Base-by-base conservation (phyloP, 352 stramenopile species). In the Elongisporangium senticosum region DNA sequence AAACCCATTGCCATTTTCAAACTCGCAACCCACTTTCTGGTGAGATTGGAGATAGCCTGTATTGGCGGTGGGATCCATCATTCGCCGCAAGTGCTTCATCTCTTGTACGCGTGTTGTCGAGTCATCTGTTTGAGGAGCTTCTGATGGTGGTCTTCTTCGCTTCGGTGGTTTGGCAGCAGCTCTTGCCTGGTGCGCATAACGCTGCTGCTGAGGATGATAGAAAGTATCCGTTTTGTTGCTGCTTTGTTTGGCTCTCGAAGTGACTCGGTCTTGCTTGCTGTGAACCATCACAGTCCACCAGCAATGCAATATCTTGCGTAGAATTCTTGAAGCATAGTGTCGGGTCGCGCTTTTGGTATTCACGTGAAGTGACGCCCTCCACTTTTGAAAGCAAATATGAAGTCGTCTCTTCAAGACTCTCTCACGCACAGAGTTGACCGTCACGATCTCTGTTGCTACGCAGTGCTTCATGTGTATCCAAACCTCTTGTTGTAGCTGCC, bases 231-330 rank as follows among this genome's bases (percentile, higher is more conserved):
- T 62, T 7, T 60, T 72, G 10, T 58, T 58, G 19, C 77, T 67
- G 10, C 61, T 49, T 47, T 71, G 57, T 24, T 78, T 68, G 13
- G 75, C 72, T 17, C 76, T 65, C 7, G 62, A 4, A n/a, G 86
- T 54, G 4, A 88, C 54, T 22, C 64, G 60, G 47, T 86, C 78
- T 61, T 88, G 78, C 55, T 86, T 88, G 1, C 47, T 47, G 49
- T 86, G 68, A 10, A 84, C 65, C 0, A 69, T 71, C 40, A 65
- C 49, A 14, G 68, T 75, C 78, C 78, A 83, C 75, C 75, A 86
- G 19, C 21, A 55, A 3, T 62, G 2, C 0, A 81, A 15, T 6
- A 57, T 19, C n/a, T 63, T 74, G 10, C 53, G 59, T 26, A 63
- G 47, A 19, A 81, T 19, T 40, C n/a, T 23, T 17, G 14, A 39